phyloP scores from a whole-genome alignment of 2,329 filamentous ascomycete species.

The Hymenoscyphus salicellus region DNA sequence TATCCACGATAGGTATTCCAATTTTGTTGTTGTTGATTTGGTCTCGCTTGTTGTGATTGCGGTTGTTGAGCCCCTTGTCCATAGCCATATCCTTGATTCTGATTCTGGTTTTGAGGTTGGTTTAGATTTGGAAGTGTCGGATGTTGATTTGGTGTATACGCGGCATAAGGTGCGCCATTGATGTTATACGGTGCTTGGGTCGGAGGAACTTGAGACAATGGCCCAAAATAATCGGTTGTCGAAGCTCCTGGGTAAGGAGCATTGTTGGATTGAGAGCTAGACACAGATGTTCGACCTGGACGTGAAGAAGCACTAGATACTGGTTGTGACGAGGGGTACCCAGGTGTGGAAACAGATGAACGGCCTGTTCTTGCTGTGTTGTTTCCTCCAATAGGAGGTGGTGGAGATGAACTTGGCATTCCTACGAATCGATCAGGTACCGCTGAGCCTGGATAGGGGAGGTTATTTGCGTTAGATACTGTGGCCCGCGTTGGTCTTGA shows the following conservation, averaged over 20 bases:
- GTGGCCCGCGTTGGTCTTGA: background rate
- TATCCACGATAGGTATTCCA: slow-evolving; percentile 1
- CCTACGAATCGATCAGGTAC: background rate
- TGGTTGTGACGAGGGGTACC: background rate
- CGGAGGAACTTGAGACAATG: background rate
- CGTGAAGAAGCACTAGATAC: background rate
- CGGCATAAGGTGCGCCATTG: background rate
- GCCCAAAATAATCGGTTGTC: background rate
- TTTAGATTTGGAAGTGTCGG: background rate
- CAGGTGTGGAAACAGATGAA: background rate
- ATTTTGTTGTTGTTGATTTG: background rate
- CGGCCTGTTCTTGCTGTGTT: background rate
- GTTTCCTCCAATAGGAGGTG: background rate
- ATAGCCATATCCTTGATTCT: background rate
- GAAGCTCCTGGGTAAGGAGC: background rate
- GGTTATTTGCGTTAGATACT: background rate
- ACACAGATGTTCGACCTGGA: background rate
- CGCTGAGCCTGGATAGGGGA: background rate
- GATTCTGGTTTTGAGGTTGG: background rate
- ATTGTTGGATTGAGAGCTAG: background rate
- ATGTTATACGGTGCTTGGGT: background rate
- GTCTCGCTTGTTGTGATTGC: background rate
- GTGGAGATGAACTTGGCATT: background rate
- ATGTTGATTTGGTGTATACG: background rate
- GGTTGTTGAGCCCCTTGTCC: background rate